These are phyloP conservation scores for Monosporascus sp. DNA, from an alignment of 2,329 filamentous ascomycete species.

Conservation along the genomic window DNA sequence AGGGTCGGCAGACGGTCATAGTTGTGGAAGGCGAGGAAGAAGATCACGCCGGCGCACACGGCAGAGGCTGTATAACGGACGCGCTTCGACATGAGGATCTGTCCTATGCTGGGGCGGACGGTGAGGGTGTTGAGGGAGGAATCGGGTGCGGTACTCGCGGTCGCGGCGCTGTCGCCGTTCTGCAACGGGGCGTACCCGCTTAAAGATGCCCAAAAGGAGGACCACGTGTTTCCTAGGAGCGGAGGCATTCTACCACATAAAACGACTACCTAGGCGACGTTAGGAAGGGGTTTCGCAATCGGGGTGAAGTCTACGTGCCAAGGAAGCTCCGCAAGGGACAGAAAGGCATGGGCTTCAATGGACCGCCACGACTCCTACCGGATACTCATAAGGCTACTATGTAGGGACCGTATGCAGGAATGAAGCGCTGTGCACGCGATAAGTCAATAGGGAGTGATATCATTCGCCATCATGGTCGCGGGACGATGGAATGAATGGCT, in stretches of 20 bases:
- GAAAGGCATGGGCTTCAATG: too few species aligned
- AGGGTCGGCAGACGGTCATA: conserved; percentile 25
- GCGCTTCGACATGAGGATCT: conserved; percentile 32
- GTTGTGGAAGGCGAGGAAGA: conserved; percentile 24
- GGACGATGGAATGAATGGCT: too few species aligned
- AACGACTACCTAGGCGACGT: background rate
- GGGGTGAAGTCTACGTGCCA: too few species aligned
- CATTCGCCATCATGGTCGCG: too few species aligned
- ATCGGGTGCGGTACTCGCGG: conserved; percentile 11
- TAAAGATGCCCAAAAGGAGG: conserved; percentile 22
- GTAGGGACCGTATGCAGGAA: too few species aligned
- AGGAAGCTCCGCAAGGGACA: too few species aligned
- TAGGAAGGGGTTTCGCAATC: background rate
- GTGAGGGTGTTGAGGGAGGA: conserved; percentile 18
- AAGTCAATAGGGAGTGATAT: too few species aligned
- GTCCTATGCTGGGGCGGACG: conserved; percentile 25
- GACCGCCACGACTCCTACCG: too few species aligned
- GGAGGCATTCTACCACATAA: conserved; percentile 17
- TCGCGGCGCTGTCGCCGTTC: conserved; percentile 13
- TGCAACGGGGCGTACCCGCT: conserved; percentile 20
- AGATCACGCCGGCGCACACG: conserved; percentile 17
- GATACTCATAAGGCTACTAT: too few species aligned
- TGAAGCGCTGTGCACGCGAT: too few species aligned
- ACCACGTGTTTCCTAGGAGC: conserved; percentile 24
- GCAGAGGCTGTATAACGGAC: conserved; percentile 23